These are phyloP conservation scores for Psilocybe azurescens DNA, from an alignment of 768 basidiomycete species.

Conservation along the genomic window DNA sequence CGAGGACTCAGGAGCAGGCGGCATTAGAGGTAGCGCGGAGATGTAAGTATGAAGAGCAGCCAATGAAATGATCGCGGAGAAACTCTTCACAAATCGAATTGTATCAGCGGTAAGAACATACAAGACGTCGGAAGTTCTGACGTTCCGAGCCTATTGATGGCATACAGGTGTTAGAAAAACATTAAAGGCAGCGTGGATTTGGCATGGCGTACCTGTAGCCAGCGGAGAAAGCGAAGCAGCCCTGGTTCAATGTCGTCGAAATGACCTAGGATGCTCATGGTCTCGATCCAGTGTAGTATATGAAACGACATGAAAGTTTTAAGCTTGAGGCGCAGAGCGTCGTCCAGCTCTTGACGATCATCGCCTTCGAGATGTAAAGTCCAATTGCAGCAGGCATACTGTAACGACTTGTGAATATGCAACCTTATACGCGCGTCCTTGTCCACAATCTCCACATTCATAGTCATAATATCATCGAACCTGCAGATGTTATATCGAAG, in stretches of 20 bases:
- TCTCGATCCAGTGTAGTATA: neutral
- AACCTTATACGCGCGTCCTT: neutral
- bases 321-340: neutral
- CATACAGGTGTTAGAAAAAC: no score
- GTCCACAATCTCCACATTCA: neutral
- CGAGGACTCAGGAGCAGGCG: neutral
- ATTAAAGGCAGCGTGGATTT: no score
- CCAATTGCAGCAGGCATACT: conserved; percentile 1
- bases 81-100: neutral
- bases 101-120: neutral
- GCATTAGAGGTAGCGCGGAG: neutral
- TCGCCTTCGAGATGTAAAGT: neutral
- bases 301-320: neutral
- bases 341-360: neutral
- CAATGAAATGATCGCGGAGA: neutral
- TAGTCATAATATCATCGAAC: neutral
- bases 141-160: neutral
- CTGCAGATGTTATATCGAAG: neutral
- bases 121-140: neutral
- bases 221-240: neutral
- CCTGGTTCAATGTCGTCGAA: neutral
- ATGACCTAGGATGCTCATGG: neutral
- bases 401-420: neutral
- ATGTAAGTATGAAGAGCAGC: neutral
- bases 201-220: neutral